phyloP scores from a whole-genome alignment of 345 rosid genomes.

The Eucalyptus polybractea region DNA sequence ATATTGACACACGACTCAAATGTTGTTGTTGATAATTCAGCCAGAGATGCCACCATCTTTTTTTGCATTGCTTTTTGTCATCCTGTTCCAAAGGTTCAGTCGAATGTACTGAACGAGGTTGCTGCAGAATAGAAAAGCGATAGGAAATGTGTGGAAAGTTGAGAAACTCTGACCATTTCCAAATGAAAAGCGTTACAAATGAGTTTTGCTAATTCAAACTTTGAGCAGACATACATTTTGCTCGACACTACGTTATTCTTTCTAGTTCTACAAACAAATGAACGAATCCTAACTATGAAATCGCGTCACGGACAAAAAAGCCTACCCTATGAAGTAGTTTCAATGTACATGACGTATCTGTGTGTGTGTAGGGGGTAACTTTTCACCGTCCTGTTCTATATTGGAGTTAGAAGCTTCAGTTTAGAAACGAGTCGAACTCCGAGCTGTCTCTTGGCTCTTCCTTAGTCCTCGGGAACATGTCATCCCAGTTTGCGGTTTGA shows the following conservation, averaged over 20 bases:
- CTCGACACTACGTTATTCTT: not conserved
- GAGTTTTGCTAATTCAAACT: not conserved
- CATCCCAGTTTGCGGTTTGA: slow-evolving; percentile 20
- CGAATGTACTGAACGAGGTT: not conserved
- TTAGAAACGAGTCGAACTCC: slow-evolving; percentile 36
- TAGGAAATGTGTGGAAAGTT: not conserved
- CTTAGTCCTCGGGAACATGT: slow-evolving; percentile 36
- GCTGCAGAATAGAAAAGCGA: not conserved
- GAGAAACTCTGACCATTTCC: not conserved
- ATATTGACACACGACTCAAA: not conserved
- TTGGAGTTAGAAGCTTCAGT: not conserved
- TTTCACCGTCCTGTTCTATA: not conserved
- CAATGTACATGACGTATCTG: not conserved
- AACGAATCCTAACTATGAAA: not conserved
- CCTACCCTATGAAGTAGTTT: not conserved
- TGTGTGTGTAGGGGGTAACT: not conserved
- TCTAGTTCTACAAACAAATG: not conserved
- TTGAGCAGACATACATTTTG: not conserved
- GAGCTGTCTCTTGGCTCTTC: slow-evolving; percentile 61
- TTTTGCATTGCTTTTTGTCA: not conserved
- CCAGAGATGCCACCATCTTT: not conserved
- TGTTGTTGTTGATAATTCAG: not conserved
- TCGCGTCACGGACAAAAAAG: not conserved
- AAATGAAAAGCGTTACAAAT: not conserved
- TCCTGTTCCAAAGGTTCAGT: not conserved